Evolutionary conservation across 352 stramenopile species (phyloP).

Genomic region (Phytophthora sp.): DNA sequence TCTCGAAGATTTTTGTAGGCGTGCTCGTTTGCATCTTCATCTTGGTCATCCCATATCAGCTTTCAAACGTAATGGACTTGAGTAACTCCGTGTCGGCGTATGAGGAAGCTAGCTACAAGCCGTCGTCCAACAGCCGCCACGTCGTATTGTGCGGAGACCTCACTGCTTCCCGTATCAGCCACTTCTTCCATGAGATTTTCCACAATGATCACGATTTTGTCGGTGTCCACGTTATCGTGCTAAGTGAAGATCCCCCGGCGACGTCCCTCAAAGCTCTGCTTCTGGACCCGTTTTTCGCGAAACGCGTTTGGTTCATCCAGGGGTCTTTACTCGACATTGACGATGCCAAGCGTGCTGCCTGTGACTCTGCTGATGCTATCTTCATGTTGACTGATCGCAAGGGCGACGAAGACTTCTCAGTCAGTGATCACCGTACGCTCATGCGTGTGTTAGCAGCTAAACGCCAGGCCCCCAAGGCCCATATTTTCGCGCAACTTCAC

Average conservation of each 20-base stretch:
- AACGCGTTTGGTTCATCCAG: constrained; percentile 84
- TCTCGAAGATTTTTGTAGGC: constrained; percentile 84
- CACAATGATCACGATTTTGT: constrained; percentile 88
- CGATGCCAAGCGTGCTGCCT: constrained; percentile 74
- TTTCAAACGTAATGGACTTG: constrained; percentile 83
- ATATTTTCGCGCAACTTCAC: constrained; percentile 79
- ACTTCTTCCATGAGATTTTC: constrained; percentile 90
- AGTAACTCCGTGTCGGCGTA: constrained; percentile 77
- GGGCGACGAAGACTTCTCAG: constrained; percentile 68
- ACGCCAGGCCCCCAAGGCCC: constrained; percentile 56
- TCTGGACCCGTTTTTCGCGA: constrained; percentile 86
- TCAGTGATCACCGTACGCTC: constrained; percentile 80
- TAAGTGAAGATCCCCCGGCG: constrained; percentile 78
- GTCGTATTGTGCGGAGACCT: constrained; percentile 87
- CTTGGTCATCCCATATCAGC: constrained; percentile 86
- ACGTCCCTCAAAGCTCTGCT: constrained; percentile 78
- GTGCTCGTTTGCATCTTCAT: constrained; percentile 86
- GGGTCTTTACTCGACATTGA: constrained; percentile 83
- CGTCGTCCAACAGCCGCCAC: constrained; percentile 60
- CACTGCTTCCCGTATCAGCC: constrained; percentile 77
- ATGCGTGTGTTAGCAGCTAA: constrained; percentile 83
- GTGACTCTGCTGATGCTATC: constrained; percentile 66
- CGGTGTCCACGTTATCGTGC: constrained; percentile 78
- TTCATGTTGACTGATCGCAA: constrained; percentile 79
- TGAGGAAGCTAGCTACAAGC: constrained; percentile 77